Percentiles rank a stretch among this genome's conserved stretches.
phyloP scores from a whole-genome alignment of 148 eudicot species.

The Linanthus parryae region DNA sequence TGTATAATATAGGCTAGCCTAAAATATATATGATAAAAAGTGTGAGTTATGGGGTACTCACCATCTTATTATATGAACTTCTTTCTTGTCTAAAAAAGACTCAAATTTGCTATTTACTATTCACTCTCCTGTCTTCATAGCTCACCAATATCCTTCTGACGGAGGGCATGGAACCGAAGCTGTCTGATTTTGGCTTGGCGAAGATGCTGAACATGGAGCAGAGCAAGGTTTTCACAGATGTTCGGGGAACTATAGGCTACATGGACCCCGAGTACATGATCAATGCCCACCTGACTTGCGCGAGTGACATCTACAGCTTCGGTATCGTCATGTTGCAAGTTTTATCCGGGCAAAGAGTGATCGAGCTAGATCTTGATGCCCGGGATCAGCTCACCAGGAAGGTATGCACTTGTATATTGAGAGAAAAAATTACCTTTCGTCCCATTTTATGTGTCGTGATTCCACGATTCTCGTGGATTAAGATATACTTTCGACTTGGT shows the following conservation, averaged over 20 bases:
- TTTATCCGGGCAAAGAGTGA: slow-evolving; percentile 41
- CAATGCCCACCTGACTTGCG: slow-evolving; percentile 40
- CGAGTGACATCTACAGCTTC: slow-evolving; percentile 43
- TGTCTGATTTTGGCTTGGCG: slow-evolving; percentile 45
- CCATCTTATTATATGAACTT: no score
- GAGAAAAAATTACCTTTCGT: no score
- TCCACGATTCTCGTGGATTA: no score
- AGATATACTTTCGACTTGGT: no score
- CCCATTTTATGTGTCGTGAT: no score
- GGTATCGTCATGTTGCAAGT: slow-evolving; percentile 41
- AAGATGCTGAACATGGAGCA: slow-evolving; percentile 39
- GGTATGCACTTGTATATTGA: no score
- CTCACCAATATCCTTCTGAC: slow-evolving; percentile 44
- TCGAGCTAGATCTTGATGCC: slow-evolving; percentile 39
- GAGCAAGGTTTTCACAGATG: slow-evolving; percentile 41
- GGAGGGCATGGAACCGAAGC: slow-evolving; percentile 30
- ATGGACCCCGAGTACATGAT: slow-evolving; percentile 51
- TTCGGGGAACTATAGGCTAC: slow-evolving; percentile 46
- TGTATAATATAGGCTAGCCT: no score
- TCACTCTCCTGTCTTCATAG: slow-evolving; percentile 6
- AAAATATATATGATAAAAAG: no score
- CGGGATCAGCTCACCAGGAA: slow-evolving; percentile 42
- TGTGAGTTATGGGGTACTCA: no score
- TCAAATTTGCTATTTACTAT: neutral
- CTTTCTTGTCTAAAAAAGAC: no score